Conservation (phyloP, 139 green algal genomes). For the Tetraselmis chui region DNA sequence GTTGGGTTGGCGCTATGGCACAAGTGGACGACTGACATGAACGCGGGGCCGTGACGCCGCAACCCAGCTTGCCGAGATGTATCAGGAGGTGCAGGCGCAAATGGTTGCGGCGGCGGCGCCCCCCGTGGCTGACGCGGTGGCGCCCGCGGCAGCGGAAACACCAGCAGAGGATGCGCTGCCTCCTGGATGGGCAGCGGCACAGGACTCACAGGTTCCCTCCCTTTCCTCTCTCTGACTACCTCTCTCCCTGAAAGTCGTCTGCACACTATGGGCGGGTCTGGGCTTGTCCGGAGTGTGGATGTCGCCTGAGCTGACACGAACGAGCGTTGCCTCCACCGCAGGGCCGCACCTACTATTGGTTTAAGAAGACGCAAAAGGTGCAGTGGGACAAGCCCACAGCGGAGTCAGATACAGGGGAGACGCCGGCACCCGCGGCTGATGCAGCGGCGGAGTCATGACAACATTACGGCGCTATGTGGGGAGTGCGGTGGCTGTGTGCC, state of each 20-base stretch:
- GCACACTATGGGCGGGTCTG: no score
- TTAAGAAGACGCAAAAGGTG: slow-evolving; percentile 64
- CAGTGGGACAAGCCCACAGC: slow-evolving; percentile 60
- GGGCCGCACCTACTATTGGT: slow-evolving; percentile 59
- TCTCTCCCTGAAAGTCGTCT: no score
- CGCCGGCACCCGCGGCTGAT: no score
- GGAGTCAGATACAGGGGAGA: slow-evolving; percentile 12
- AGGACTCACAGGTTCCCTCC: slow-evolving; percentile 27
- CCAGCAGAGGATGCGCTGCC: slow-evolving; percentile 35
- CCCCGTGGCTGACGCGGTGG: background rate
- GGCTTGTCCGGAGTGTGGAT: no score
- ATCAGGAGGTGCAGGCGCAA: background rate
- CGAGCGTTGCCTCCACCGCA: slow-evolving; percentile 6
- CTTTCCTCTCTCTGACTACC: background rate
- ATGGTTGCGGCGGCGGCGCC: no score
- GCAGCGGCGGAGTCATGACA: no score
- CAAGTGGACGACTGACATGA: no score
- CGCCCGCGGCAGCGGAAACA: background rate
- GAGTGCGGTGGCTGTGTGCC: no score
- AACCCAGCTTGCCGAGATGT: background rate
- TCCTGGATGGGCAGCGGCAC: slow-evolving; percentile 55
- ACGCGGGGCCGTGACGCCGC: no score
- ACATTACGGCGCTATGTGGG: no score
- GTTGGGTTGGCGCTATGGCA: no score
- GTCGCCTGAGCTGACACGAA: no score